Percentiles rank a stretch among this genome's conserved stretches.
These are phyloP conservation scores for Cicer arietinum DNA, from an alignment of 306 rosid genomes.

Conservation along the genomic window DNA sequence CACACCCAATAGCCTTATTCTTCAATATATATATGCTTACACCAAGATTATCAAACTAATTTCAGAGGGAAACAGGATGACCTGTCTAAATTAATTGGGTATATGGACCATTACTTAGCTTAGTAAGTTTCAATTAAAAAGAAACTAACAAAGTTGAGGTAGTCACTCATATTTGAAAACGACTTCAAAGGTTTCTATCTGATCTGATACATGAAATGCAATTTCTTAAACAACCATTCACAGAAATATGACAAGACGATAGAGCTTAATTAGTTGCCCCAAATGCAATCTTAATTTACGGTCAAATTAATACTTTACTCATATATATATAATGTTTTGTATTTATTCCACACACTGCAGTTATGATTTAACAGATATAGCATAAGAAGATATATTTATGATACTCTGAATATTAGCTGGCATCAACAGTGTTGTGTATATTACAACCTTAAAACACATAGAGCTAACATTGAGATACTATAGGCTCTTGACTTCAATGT, in stretches of 20 bases:
- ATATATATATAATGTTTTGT: neutral
- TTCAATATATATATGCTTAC: constrained; percentile 27
- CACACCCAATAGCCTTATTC: constrained; percentile 34
- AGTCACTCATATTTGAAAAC: constrained; percentile 54
- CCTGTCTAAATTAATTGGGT: constrained; percentile 47
- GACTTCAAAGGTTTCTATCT: constrained; percentile 37
- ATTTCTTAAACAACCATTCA: constrained; percentile 42
- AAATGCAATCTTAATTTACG: constrained; percentile 32
- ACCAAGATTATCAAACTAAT: constrained; percentile 46
- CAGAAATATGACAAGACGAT: constrained; percentile 22
- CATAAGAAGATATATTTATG: constrained; percentile 3
- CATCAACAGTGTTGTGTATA: neutral
- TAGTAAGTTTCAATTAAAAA: constrained; percentile 43
- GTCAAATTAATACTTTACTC: constrained; percentile 6
- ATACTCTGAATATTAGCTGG: constrained; percentile 33
- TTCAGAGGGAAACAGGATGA: constrained; percentile 46
- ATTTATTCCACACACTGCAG: constrained; percentile 17
- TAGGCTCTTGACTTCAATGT: neutral
- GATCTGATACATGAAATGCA: constrained; percentile 42
- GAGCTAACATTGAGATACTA: neutral
- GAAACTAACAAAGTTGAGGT: constrained; percentile 50
- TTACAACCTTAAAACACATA: constrained; percentile 20
- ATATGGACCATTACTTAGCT: constrained; percentile 40
- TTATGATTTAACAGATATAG: constrained; percentile 40
- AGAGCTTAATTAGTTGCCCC: constrained; percentile 20